Percentiles rank a stretch among this genome's conserved stretches.
phyloP scores from a whole-genome alignment of 2,329 filamentous ascomycete species.

The Pseudonectria buxi region DNA sequence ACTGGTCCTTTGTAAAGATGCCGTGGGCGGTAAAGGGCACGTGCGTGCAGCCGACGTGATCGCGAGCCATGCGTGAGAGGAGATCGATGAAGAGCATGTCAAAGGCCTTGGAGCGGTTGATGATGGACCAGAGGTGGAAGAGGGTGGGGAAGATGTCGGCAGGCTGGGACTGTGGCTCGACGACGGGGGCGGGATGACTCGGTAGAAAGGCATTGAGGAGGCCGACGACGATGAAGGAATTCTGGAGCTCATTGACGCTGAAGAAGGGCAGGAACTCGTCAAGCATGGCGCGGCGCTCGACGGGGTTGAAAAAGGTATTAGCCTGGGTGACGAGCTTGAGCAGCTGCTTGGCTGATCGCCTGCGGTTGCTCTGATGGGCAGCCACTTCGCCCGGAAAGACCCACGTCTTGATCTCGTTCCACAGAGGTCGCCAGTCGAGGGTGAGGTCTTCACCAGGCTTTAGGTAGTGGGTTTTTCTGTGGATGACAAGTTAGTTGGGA shows the following conservation, averaged over 20 bases:
- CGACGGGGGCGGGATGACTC: conserved; percentile 68
- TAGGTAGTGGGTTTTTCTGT: conserved; percentile 88
- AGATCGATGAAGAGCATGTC: conserved; percentile 87
- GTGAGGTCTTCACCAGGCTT: conserved; percentile 83
- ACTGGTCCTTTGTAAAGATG: conserved; percentile 88
- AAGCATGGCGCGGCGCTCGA: conserved; percentile 73
- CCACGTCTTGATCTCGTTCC: conserved; percentile 85
- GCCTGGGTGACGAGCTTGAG: conserved; percentile 86
- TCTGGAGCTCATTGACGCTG: conserved; percentile 85
- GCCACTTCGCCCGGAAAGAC: conserved; percentile 81
- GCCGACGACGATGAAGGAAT: conserved; percentile 88
- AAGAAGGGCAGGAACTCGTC: conserved; percentile 81
- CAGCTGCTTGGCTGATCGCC: conserved; percentile 56
- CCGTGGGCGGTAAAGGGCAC: conserved; percentile 80
- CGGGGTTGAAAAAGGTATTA: conserved; percentile 87
- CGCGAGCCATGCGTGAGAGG: conserved; percentile 77
- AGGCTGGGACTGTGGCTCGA: conserved; percentile 70
- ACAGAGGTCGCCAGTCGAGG: conserved; percentile 89
- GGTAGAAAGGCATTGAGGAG: conserved; percentile 82
- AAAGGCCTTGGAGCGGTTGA: conserved; percentile 80
- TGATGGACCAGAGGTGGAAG: conserved; percentile 93
- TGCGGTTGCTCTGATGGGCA: conserved; percentile 49
- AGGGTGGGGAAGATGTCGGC: conserved; percentile 86
- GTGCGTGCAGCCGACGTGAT: conserved; percentile 68
- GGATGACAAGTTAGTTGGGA: conserved; percentile 6